phyloP scores from a whole-genome alignment of 768 basidiomycete genomes.

The Suillus subluteus region DNA sequence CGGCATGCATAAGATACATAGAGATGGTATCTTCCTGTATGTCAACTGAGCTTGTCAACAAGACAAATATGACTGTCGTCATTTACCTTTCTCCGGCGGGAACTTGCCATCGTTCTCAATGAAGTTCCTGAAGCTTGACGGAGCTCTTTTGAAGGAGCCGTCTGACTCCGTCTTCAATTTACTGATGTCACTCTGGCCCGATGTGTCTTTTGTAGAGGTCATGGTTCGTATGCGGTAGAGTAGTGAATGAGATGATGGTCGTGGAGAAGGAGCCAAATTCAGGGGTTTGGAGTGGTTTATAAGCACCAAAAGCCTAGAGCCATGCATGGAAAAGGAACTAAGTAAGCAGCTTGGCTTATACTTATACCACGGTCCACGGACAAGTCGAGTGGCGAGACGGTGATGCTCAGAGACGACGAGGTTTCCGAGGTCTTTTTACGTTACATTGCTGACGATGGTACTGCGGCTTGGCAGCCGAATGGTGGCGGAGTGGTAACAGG shows the following conservation, averaged over 20 bases:
- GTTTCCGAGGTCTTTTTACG: too few relatives aligned
- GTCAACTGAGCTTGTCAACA: not conserved
- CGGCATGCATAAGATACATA: slow-evolving; percentile 89
- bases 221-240: slow-evolving; percentile 25
- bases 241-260: not conserved
- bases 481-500: too few relatives aligned
- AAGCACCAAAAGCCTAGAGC: slow-evolving; percentile 5
- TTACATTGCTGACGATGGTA: too few relatives aligned
- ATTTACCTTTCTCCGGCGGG: slow-evolving; percentile 72
- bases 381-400: too few relatives aligned
- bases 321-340: slow-evolving; percentile 22
- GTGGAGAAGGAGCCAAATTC: not conserved
- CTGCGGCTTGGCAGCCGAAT: too few relatives aligned
- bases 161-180: slow-evolving; percentile 57
- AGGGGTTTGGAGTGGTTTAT: slow-evolving; percentile 20
- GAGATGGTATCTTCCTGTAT: slow-evolving; percentile 84
- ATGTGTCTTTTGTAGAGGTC: slow-evolving; percentile 35
- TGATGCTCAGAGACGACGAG: too few relatives aligned
- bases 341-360: too few relatives aligned
- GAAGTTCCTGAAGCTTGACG: slow-evolving; percentile 55
- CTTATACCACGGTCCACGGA: too few relatives aligned
- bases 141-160: slow-evolving; percentile 67
- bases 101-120: slow-evolving; percentile 64
- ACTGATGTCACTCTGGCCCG: slow-evolving; percentile 52
- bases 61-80: not conserved